phyloP scores from a whole-genome alignment of 495 filamentous ascomycete genomes.

The Mytilinidion resinicola region DNA sequence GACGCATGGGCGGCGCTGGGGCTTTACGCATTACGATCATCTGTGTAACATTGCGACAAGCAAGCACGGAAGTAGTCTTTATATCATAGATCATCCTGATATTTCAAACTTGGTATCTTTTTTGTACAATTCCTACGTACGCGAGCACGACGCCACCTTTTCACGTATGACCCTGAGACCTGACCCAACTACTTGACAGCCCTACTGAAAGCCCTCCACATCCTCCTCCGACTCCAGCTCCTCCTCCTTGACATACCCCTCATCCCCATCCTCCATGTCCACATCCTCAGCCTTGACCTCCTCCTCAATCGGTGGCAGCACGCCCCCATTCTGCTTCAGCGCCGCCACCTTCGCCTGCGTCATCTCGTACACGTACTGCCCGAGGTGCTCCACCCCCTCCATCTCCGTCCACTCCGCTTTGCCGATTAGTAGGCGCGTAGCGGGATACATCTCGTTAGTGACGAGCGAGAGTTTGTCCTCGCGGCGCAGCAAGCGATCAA shows the following conservation, averaged over 20 bases:
- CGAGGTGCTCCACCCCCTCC: constrained; percentile 89
- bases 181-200: no score
- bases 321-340: constrained; percentile 43
- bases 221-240: constrained; percentile 22
- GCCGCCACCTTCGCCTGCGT: constrained; percentile 72
- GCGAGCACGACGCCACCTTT: no score
- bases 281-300: constrained; percentile 4
- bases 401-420: constrained; percentile 56
- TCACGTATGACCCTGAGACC: no score
- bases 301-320: constrained; percentile 13
- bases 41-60: no score
- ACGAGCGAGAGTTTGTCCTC: constrained; percentile 74
- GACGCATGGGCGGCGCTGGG: background rate
- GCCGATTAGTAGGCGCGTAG: constrained; percentile 46
- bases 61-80: no score
- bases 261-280: constrained; percentile 27
- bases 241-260: constrained; percentile 30
- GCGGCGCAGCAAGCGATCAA: constrained; percentile 61
- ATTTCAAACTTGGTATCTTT: no score
- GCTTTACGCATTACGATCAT: no score
- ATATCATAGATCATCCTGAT: no score
- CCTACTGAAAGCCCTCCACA: background rate
- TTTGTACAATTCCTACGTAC: no score
- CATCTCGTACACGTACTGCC: constrained; percentile 97
- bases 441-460: constrained; percentile 79